Evolutionary conservation across 2,329 filamentous ascomycete genomes (phyloP), one percentile per base, ranked within the genome.

Genomic region (Monilinia fructicola): DNA sequence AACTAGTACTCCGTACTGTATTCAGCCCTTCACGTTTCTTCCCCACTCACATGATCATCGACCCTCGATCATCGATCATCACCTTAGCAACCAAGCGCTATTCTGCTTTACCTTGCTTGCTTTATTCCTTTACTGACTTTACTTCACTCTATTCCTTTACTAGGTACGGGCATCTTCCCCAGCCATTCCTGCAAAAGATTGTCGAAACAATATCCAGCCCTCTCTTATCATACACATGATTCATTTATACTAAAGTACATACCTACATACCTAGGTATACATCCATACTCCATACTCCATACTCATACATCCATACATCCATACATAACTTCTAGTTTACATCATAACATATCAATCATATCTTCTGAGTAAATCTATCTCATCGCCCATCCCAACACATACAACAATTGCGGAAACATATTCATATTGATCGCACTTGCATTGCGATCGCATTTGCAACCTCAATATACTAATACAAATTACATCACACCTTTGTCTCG

Each of bases 41-140:
- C 10, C 23, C 23, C 40, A 42, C 53, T 42, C 56, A 46, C 56
- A 48, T 59, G 42, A 59, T 42, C 11, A 46, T 55, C 28, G 4
- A 42, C 40, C 14, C 4, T 14, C 40, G 5, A 55, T 11, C 14
- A 42, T 14, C 40, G 5, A 55, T 11, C 26, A 44, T 61, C 58
- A 52, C 58, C 58, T 61, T 50, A 50, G 58, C 58, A 61, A 61
- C 58, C 48, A 9, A 50, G 28, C 44, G 6, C 31, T 31, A 3
- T 31, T 31, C 31, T 31, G 6, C 31, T 31, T 6, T 2, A 31
- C 31, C 6, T 6, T 31, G n/a, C n/a, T n/a, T n/a, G n/a, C n/a
- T n/a, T n/a, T n/a, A n/a, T n/a, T n/a, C n/a, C n/a, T n/a, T n/a
- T n/a, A n/a, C n/a, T n/a, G n/a, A 31, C 31, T 31, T 6, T 31